A percentile compares a stretch with the other conserved stretches of the same genome.
Conservation (phyloP, 805 yeast species). For the Yamadazyma sp. region DNA sequence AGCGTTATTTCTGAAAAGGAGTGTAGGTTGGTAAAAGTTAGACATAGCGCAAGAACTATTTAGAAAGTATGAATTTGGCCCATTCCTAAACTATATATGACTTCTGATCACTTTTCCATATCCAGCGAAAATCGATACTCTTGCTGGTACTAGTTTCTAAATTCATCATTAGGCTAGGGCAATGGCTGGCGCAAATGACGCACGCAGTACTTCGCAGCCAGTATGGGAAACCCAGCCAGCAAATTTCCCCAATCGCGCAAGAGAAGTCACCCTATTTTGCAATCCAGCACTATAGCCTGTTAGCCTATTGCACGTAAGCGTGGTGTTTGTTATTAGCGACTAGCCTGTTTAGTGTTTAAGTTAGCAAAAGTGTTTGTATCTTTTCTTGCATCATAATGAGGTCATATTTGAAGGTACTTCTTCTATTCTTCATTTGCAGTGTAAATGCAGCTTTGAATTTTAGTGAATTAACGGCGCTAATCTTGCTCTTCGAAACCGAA, state of each 20-base stretch:
- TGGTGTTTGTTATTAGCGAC: too few species aligned
- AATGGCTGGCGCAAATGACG: conserved; percentile 7
- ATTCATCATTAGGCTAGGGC: background rate
- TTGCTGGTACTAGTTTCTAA: conserved; percentile 9
- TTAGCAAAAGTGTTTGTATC: too few species aligned
- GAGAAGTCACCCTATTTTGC: conserved; percentile 2
- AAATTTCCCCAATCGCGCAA: conserved; percentile 2
- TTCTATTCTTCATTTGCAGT: background rate
- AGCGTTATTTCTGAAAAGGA: conserved; percentile 43
- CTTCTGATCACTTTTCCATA: background rate
- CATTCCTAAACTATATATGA: background rate
- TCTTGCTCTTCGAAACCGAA: conserved; percentile 8
- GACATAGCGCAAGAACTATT: conserved; percentile 22
- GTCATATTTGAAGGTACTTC: background rate
- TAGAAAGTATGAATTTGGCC: background rate
- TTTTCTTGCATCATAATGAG: too few species aligned
- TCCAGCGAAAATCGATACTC: background rate
- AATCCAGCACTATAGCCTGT: background rate
- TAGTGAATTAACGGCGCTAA: conserved; percentile 7
- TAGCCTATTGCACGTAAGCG: too few species aligned
- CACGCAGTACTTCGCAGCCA: conserved; percentile 7
- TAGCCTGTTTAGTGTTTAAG: too few species aligned
- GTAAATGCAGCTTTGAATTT: conserved; percentile 2
- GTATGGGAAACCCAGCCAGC: conserved; percentile 5
- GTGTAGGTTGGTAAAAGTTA: conserved; percentile 41